These are phyloP conservation scores for Tremella fuciformis DNA, from an alignment of 768 basidiomycete species.

Conservation along the genomic window DNA sequence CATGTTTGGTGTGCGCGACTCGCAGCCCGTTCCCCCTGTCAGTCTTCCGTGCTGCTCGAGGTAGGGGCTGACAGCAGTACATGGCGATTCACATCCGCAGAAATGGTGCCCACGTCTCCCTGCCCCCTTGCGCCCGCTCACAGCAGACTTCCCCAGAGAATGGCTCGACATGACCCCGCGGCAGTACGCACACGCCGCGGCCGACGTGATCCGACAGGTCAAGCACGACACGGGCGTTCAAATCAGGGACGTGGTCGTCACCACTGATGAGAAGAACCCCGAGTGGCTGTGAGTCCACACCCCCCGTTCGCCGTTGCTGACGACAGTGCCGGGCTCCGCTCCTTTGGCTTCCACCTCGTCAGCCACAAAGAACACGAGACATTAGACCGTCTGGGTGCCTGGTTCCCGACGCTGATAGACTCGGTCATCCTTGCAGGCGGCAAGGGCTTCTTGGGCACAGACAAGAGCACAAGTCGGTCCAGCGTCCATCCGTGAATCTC, in stretches of 20 bases:
- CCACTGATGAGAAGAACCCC: constrained; percentile 13
- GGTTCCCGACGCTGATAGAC: constrained; percentile 15
- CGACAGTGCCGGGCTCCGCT: neutral
- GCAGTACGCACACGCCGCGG: no score
- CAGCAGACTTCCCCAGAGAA: constrained; percentile 8
- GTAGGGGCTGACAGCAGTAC: constrained; percentile 8
- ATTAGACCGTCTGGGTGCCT: constrained; percentile 5
- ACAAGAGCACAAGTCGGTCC: constrained; percentile 14
- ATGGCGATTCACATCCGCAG: constrained; percentile 16
- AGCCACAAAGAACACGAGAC: constrained; percentile 8
- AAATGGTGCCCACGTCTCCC: constrained; percentile 6
- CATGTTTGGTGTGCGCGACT: constrained; percentile 3
- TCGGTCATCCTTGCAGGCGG: constrained; percentile 10
- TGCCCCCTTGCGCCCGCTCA: no score
- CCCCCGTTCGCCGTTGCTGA: neutral
- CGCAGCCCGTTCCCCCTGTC: neutral
- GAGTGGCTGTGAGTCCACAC: constrained; percentile 8
- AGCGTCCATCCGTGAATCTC: neutral
- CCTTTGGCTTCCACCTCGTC: constrained; percentile 10
- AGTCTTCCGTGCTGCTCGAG: no score
- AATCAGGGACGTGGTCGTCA: constrained; percentile 7
- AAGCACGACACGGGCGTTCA: neutral
- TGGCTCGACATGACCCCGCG: neutral
- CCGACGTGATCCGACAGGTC: neutral
- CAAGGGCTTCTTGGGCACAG: constrained; percentile 10